These are phyloP conservation scores for Hirsutella rhossiliensis DNA, from an alignment of 2,329 filamentous ascomycete species.

Conservation along the genomic window DNA sequence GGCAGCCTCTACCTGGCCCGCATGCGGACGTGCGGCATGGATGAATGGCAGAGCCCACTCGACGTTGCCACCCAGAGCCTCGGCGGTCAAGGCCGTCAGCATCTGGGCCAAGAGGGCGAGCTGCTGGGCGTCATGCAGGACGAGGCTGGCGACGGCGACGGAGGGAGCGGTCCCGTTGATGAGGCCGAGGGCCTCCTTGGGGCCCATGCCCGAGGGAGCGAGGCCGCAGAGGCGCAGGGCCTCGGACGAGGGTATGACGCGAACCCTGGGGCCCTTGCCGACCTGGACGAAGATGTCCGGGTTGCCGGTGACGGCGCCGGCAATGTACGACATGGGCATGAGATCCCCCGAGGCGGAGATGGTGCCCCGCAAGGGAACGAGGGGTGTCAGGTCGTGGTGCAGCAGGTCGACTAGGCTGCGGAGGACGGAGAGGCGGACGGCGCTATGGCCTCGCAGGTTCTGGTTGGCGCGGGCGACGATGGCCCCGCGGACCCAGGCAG, in stretches of 20 bases:
- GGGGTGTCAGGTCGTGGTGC: conserved; percentile 33
- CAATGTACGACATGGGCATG: conserved; percentile 42
- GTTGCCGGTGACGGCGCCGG: conserved; percentile 32
- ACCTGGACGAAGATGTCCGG: conserved; percentile 27
- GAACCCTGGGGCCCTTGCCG: conserved; percentile 8
- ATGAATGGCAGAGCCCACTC: conserved; percentile 49
- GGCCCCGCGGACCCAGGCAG: conserved; percentile 39
- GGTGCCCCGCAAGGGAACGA: conserved; percentile 42
- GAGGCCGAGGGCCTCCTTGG: conserved; percentile 34
- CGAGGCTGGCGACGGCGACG: conserved; percentile 13
- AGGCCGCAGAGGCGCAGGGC: conserved; percentile 21
- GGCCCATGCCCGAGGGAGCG: conserved; percentile 22
- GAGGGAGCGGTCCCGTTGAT: conserved; percentile 34
- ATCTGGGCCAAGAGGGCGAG: conserved; percentile 42
- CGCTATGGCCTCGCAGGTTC: conserved; percentile 42
- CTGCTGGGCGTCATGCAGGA: conserved; percentile 35
- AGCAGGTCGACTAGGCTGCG: conserved; percentile 33
- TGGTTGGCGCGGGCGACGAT: conserved; percentile 46
- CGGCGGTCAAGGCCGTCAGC: conserved; percentile 48
- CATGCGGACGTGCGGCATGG: conserved; percentile 43
- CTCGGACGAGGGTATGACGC: conserved; percentile 18
- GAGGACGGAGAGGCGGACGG: conserved; percentile 34
- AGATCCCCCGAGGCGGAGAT: conserved; percentile 49
- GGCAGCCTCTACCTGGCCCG: conserved; percentile 46
- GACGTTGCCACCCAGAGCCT: conserved; percentile 43